These are phyloP conservation scores for Fusarium mundagurra DNA, from an alignment of 2,329 filamentous ascomycete species.

Conservation along the genomic window DNA sequence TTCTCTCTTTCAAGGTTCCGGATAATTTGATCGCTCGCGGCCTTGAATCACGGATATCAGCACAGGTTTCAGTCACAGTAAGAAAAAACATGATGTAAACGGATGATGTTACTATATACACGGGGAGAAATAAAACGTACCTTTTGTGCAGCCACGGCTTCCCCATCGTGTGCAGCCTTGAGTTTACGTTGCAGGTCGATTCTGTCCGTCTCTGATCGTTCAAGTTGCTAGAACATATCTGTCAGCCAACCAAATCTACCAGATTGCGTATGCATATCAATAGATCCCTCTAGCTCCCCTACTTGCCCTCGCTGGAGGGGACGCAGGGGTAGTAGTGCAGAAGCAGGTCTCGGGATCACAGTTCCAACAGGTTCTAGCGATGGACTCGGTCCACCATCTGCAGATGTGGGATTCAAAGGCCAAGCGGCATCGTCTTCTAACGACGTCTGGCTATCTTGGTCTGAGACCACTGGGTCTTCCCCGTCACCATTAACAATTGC, in stretches of 20 bases:
- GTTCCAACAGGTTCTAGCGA: not conserved
- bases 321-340: not conserved
- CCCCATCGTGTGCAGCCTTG: slow-evolving; percentile 62
- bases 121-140: slow-evolving; percentile 51
- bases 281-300: not conserved
- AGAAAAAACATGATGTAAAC: not conserved
- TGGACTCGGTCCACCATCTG: not conserved
- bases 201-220: slow-evolving; percentile 66
- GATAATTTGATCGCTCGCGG: slow-evolving; percentile 64
- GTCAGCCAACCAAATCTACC: slow-evolving; percentile 24
- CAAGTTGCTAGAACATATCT: slow-evolving; percentile 60
- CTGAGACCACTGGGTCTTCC: slow-evolving; percentile 19
- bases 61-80: slow-evolving; percentile 8
- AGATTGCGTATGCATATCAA: not conserved
- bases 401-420: not conserved
- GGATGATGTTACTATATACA: not conserved
- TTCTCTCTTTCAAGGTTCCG: slow-evolving; percentile 81
- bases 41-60: slow-evolving; percentile 48
- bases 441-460: not conserved
- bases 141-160: slow-evolving; percentile 61
- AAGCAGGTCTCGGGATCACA: not conserved
- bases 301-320: not conserved
- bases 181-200: slow-evolving; percentile 65
- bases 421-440: not conserved
- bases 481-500: slow-evolving; percentile 11